Base-by-base conservation (phyloP, 345 rosid genomes). In the Isatis tinctoria region DNA sequence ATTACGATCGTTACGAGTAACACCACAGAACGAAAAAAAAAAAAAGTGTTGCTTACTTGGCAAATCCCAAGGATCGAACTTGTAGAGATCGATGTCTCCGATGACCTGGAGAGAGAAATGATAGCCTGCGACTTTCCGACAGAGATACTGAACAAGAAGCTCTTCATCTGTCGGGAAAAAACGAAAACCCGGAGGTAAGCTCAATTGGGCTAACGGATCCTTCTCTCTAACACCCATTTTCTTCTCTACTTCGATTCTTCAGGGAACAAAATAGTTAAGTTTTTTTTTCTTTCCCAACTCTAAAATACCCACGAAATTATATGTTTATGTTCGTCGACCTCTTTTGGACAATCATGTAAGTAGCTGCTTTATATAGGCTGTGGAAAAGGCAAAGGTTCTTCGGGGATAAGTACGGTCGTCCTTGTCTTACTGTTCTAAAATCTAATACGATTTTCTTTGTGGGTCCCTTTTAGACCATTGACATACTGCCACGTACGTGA, bases 81-180 rank as follows among this genome's bases (percentile, higher is more conserved):
- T 91, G 92, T 91, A 94, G 59, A 94, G 77, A 87, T 94, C 99
- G 16, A 94, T 82, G 11, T 94, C 99, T 7, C 75, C 97, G 26
- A 94, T 94, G 65, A 94, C 85, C 65, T 72, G 83, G 5, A 91
- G 68, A 40, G 85, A 73, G 75, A 94, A 94, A 27, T 82, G 83
- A 9, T 85, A 80, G 0, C 97, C 97, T 1, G 97, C 96, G 36
- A 87, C 96, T 79, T 94, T 88, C 60, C 84, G 81, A 77, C 96
- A 90, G 4, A 94, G 82, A 62, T 94, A 94, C 51, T 91, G 96
- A 48, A 91, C 96, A n/a, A 94, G 54, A 36, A 94, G 96, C 85
- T 94, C 99, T 82, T 88, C 99, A 60, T 94, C 99, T 11, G 97
- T 91, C 76, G 98, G 98, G 78, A 78, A 83, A 72, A 94, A 94